Base-by-base conservation (phyloP, 345 rosid genomes). In the Orychophragmus violaceus region DNA sequence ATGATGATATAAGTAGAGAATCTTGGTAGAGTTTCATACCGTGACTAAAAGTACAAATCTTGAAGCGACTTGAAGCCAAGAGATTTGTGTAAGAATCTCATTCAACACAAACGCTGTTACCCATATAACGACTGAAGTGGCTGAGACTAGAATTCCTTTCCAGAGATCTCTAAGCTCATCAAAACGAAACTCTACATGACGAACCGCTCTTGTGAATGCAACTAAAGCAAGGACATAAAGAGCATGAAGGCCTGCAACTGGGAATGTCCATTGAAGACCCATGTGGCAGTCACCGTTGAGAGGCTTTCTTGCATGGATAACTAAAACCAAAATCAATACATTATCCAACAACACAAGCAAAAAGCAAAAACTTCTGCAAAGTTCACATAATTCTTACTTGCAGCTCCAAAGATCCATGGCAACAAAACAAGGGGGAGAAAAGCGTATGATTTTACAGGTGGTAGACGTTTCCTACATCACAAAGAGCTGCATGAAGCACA, bases 141-240 rank as follows among this genome's bases (percentile, higher is more conserved):
- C 82, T 54, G 96, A 82, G 72, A 92, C 79, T 29, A 84, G 81
- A 53, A 89, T 89, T 39, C 95, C 98, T 62, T 72, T 75, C 98
- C 90, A 87, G 45, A 87, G 89, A 78, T 92, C 93, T 80, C 64
- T 89, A 74, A 92, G 83, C 74, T 92, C 95, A 52, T 89, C 83
- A 76, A 92, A 92, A 35, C 87, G 80, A 72, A 92, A 92, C 74
- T 92, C 95, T 53, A 92, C 77, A 72, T 87, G 98, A 30, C 83
- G 84, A 70, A 89, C 71, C 0, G 87, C 85, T 53, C 81, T 66
- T 6, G 87, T 82, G 66, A 87, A 84, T 54, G 80, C 87, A 66
- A 83, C 70, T 70, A 92, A 78, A 59, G 73, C 75, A 62, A 82
- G 75, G 21, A 92, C 81, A 69, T 85, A 87, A 27, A 78, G 56